Evolutionary conservation across 352 stramenopile genomes (phyloP), one percentile per base, ranked within the genome.

Genomic region (Thalassiosira hispida): DNA sequence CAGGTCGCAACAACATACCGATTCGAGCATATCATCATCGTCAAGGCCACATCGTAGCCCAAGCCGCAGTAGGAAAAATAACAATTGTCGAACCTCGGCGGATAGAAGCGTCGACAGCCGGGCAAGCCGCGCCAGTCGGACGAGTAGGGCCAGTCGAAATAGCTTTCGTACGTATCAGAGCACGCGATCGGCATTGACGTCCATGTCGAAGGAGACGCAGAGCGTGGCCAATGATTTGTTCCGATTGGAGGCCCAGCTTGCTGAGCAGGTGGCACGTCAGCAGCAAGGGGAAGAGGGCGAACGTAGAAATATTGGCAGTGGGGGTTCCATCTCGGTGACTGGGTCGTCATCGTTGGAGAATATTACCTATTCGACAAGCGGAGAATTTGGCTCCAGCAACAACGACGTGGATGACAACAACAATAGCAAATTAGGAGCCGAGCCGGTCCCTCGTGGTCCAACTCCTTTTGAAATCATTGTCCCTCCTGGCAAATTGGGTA

Each of bases 171-270:
- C 81, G 3, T 84, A 91, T 46, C 57, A 79, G 14, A 89, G 82
- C 18, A 93, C 86, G 11, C 71, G 72, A 64, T 90, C 81, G 38
- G 86, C 85, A 53, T 57, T 93, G 16, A 89, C 77, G 8, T 72
- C 84, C 70, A 92, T 93, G 86, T 91, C 84, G 0, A 87, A 90
- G 33, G 84, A 93, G 69, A 88, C 62, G 42, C 77, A 81, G 29
- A 84, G 62, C 55, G 88, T 93, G 38, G 88, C 88, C 0, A 91
- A 92, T 64, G 88, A 93, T 77, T 74, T 93, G 14, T 71, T 93
- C 11, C 60, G 88, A 44, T 51, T 93, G 0, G 88, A 93, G 61
- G 87, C 88, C 60, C 88, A 93, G 55, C 63, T 93, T 25, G 84
- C 84, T 7, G 89, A 74, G 22, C 56, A 72, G 46, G 66, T 66